Evolutionary conservation across 257 asterid species (phyloP).

Genomic region (Lithospermum erythrorhizon): DNA sequence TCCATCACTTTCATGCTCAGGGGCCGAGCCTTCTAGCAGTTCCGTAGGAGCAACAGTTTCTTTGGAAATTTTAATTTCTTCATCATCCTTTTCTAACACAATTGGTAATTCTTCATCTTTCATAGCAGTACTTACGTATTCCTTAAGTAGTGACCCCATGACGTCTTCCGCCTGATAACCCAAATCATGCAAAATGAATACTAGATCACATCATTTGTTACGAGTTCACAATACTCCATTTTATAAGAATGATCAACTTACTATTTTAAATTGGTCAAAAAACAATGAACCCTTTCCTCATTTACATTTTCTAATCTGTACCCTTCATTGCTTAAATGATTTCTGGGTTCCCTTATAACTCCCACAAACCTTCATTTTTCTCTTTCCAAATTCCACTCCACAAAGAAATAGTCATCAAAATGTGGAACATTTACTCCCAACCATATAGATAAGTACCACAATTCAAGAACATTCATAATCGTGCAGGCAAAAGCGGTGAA

Average conservation of each 20-base stretch:
- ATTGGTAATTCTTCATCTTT: constrained; percentile 32
- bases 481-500: no score
- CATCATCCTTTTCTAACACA: constrained; percentile 19
- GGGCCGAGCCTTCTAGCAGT: constrained; percentile 24
- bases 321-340: no score
- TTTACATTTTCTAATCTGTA: no score
- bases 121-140: constrained; percentile 46
- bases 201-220: neutral
- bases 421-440: no score
- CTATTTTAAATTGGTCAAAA: no score
- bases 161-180: constrained; percentile 80
- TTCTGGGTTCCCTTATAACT: no score
- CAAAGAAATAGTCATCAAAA: no score
- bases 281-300: no score
- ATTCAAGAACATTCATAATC: no score
- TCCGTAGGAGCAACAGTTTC: constrained; percentile 19
- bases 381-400: no score
- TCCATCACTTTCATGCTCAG: constrained; percentile 24
- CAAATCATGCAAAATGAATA: neutral
- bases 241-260: neutral
- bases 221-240: neutral
- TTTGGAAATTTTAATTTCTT: constrained; percentile 24
- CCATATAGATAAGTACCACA: no score
- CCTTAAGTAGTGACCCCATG: constrained; percentile 74
- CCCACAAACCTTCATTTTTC: no score